These are phyloP conservation scores for Erodium moschatum DNA, from an alignment of 441 rosid genomes.

Conservation along the genomic window DNA sequence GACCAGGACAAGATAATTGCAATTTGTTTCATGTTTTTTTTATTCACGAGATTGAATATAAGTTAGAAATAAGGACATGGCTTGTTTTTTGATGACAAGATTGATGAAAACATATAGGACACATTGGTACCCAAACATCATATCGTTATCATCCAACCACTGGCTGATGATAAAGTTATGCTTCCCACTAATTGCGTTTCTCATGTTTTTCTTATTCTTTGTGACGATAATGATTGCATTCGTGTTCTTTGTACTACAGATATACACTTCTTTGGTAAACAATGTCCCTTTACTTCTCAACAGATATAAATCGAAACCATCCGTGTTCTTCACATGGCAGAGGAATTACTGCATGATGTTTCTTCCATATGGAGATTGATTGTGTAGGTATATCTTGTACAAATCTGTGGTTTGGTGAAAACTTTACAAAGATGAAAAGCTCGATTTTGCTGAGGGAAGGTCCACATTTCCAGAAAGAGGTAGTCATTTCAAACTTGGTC, in stretches of 20 bases:
- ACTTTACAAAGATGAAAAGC: neutral
- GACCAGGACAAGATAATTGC: no score
- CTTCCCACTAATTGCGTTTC: slow-evolving; percentile 68
- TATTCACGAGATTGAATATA: no score
- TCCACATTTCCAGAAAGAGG: neutral
- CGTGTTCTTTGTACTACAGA: no score
- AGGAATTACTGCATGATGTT: no score
- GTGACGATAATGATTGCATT: no score
- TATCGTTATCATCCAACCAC: slow-evolving; percentile 60
- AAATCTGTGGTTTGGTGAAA: neutral
- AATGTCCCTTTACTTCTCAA: slow-evolving; percentile 7
- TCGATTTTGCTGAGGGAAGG: neutral
- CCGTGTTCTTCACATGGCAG: no score
- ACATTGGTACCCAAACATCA: no score
- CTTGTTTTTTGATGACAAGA: neutral
- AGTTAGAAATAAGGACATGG: no score
- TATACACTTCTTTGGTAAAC: no score
- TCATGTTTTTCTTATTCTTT: slow-evolving; percentile 83
- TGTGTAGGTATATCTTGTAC: neutral
- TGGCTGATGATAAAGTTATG: slow-evolving; percentile 96
- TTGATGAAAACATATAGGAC: neutral
- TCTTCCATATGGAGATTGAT: neutral
- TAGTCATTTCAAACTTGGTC: neutral
- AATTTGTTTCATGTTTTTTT: no score
- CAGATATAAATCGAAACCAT: neutral